A percentile compares a stretch with the other conserved stretches of the same genome.
These are phyloP conservation scores for Aristolochia fimbriata DNA, from an alignment of 164 flowering plant genomes.

Conservation along the genomic window DNA sequence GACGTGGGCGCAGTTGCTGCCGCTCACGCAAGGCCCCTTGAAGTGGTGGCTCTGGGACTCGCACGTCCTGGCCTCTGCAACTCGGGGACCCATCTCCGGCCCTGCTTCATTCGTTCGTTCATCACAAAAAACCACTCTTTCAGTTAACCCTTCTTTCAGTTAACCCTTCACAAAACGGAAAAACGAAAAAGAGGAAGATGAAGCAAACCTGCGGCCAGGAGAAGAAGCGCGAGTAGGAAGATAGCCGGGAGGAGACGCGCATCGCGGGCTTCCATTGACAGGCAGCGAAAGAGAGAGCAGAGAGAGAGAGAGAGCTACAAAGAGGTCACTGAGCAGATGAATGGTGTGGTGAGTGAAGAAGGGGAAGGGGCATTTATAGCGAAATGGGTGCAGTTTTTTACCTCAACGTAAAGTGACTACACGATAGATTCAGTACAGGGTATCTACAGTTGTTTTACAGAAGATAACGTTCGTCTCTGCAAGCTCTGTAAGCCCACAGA, in stretches of 20 bases:
- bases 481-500: neutral
- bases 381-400: neutral
- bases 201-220: slow-evolving; percentile 1
- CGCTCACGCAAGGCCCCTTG: slow-evolving; percentile 23
- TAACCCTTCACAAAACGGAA: neutral
- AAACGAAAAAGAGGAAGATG: neutral
- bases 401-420: too few relatives aligned
- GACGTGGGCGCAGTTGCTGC: slow-evolving; percentile 31
- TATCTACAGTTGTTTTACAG: neutral
- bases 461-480: neutral
- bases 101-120: neutral
- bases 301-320: neutral
- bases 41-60: slow-evolving; percentile 6
- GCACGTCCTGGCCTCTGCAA: slow-evolving; percentile 6
- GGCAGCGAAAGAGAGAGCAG: neutral
- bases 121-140: neutral
- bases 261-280: neutral
- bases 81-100: neutral
- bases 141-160: neutral
- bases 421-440: neutral
- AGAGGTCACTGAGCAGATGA: neutral
- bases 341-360: neutral
- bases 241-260: neutral
- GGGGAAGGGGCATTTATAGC: neutral
- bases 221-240: neutral